These are phyloP conservation scores for Geotrichum histeridarum DNA, from an alignment of 1,139 yeast species.

Conservation along the genomic window DNA sequence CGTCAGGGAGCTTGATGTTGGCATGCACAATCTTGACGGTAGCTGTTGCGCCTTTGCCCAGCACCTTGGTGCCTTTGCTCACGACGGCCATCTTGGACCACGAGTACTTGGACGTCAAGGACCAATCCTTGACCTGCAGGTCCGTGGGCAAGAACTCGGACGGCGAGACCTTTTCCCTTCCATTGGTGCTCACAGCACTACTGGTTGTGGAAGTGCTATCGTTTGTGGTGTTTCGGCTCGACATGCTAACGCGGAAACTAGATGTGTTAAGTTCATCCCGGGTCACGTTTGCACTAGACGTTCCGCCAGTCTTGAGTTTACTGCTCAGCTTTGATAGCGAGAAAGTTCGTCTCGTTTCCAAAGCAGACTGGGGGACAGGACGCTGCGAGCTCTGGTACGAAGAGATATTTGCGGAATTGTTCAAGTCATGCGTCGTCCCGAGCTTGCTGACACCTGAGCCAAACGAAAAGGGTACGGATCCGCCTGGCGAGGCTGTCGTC, in stretches of 20 bases:
- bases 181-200: constrained; percentile 4
- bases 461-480: constrained; percentile 16
- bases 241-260: not conserved
- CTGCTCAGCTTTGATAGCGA: constrained; percentile 18
- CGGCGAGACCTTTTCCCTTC: constrained; percentile 20
- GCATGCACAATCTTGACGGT: constrained; percentile 18
- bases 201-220: constrained; percentile 3
- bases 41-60: constrained; percentile 21
- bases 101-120: constrained; percentile 22
- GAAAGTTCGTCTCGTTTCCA: constrained; percentile 13
- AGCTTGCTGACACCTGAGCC: constrained; percentile 10
- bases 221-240: constrained; percentile 1
- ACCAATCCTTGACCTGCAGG: constrained; percentile 21
- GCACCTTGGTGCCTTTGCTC: constrained; percentile 10
- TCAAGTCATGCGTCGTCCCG: constrained; percentile 18
- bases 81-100: constrained; percentile 6
- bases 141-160: constrained; percentile 21
- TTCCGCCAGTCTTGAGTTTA: constrained; percentile 2
- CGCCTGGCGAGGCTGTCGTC: not conserved
- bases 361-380: constrained; percentile 16
- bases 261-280: not conserved
- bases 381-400: constrained; percentile 18
- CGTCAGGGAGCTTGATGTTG: constrained; percentile 12
- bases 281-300: not conserved
- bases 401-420: constrained; percentile 12